Percentiles rank a stretch among this genome's conserved stretches.
Conservation (phyloP, 1,139 yeast genomes). For the Zygosaccharomyces pseudobailii region DNA sequence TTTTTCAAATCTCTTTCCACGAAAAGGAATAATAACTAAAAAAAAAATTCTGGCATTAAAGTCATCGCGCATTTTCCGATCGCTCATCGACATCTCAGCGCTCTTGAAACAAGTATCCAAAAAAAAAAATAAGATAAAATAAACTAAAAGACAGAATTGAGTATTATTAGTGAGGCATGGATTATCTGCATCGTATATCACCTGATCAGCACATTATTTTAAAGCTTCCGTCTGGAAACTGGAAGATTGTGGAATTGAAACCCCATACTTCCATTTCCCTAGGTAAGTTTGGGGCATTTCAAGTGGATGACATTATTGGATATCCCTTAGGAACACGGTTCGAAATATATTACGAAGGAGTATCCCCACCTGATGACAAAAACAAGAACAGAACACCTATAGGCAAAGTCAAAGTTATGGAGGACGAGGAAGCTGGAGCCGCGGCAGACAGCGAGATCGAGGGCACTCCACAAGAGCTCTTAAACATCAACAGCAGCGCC, state of each 20-base stretch:
- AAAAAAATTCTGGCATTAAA: constrained; percentile 1
- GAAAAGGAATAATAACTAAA: not conserved
- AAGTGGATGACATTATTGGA: constrained; percentile 70
- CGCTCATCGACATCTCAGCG: constrained; percentile 4
- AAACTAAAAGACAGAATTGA: not conserved
- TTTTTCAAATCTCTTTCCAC: constrained; percentile 9
- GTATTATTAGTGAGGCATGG: constrained; percentile 12
- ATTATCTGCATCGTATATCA: constrained; percentile 33
- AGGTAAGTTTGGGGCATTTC: constrained; percentile 89
- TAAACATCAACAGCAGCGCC: constrained; percentile 43
- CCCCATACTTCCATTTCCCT: constrained; percentile 58
- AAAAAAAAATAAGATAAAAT: not conserved
- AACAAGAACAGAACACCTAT: constrained; percentile 24
- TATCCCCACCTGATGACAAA: constrained; percentile 28
- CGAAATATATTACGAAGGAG: constrained; percentile 63
- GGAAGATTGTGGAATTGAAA: constrained; percentile 62
- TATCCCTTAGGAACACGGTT: constrained; percentile 84
- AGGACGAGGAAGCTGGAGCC: constrained; percentile 21
- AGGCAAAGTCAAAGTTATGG: constrained; percentile 26
- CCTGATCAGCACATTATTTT: constrained; percentile 48
- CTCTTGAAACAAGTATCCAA: not conserved
- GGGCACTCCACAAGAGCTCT: constrained; percentile 24
- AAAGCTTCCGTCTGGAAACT: constrained; percentile 74
- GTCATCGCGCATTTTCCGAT: constrained; percentile 7
- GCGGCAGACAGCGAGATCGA: constrained; percentile 34